Percentiles rank a stretch among this genome's conserved stretches.
These are phyloP conservation scores for Berkeleyomyces basicola DNA, from an alignment of 2,329 filamentous ascomycete species.

Conservation along the genomic window DNA sequence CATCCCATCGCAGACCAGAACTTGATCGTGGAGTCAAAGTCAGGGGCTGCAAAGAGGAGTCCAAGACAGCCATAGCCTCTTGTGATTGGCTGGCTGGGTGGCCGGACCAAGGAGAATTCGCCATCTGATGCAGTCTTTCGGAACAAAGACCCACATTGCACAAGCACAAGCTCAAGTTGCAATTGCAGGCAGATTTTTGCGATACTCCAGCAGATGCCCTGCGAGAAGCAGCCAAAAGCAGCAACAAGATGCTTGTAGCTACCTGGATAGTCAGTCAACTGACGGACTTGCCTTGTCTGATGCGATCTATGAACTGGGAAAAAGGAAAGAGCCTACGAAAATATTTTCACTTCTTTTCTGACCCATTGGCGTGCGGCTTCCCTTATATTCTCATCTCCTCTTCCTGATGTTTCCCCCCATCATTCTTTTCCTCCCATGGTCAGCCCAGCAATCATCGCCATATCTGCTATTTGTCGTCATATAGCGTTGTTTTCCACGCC, in stretches of 20 bases:
- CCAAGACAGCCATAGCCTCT: neutral
- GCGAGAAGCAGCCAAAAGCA: too few relatives aligned
- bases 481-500: neutral
- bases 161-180: neutral
- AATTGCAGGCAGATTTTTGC: neutral
- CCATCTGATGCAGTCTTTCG: neutral
- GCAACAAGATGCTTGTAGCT: too few relatives aligned
- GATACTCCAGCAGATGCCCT: too few relatives aligned
- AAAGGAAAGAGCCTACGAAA: neutral
- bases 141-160: neutral
- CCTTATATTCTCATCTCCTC: neutral
- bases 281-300: too few relatives aligned
- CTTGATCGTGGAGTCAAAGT: neutral
- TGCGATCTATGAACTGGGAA: neutral
- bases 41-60: conserved; percentile 2
- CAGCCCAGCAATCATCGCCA: neutral
- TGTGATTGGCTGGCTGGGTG: conserved; percentile 1
- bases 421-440: neutral
- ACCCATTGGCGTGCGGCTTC: neutral
- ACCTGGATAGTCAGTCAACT: too few relatives aligned
- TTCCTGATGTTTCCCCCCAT: neutral
- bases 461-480: neutral
- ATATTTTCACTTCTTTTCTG: neutral
- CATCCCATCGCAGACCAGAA: neutral
- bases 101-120: neutral